These are phyloP conservation scores for Phaffomyces opuntiae DNA, from an alignment of 805 yeast species.

Conservation along the genomic window DNA sequence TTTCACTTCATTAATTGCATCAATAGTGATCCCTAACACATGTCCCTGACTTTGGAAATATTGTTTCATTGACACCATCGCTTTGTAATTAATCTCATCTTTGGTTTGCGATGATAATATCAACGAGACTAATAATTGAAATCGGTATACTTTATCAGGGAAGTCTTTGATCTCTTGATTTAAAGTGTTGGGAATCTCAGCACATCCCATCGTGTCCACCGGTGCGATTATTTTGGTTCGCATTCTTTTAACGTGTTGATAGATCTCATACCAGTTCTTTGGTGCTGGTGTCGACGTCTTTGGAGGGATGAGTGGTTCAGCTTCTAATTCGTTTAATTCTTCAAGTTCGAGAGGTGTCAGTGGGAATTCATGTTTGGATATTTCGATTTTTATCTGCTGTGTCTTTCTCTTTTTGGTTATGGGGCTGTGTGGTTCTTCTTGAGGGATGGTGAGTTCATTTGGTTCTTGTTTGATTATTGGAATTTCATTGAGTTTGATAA, in stretches of 20 bases:
- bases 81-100: conserved; percentile 75
- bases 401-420: neutral
- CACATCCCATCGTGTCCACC: conserved; percentile 87
- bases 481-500: neutral
- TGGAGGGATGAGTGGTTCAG: neutral
- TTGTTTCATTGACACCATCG: conserved; percentile 54
- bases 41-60: conserved; percentile 35
- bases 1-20: conserved; percentile 41
- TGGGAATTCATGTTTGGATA: neutral
- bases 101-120: conserved; percentile 91
- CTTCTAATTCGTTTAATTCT: conserved; percentile 1
- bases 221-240: conserved; percentile 65
- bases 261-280: conserved; percentile 46
- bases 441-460: neutral
- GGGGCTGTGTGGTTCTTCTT: neutral
- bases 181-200: conserved; percentile 40
- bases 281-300: conserved; percentile 23
- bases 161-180: conserved; percentile 22
- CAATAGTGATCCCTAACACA: conserved; percentile 49
- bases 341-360: neutral
- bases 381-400: neutral
- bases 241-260: conserved; percentile 58
- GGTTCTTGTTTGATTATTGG: too few species aligned
- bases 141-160: conserved; percentile 40
- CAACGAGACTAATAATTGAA: conserved; percentile 70